Evolutionary conservation across 1,284 basidiomycete species (phyloP), one percentile per base, ranked within the genome.

Genomic region (Irpex rosettiformis): DNA sequence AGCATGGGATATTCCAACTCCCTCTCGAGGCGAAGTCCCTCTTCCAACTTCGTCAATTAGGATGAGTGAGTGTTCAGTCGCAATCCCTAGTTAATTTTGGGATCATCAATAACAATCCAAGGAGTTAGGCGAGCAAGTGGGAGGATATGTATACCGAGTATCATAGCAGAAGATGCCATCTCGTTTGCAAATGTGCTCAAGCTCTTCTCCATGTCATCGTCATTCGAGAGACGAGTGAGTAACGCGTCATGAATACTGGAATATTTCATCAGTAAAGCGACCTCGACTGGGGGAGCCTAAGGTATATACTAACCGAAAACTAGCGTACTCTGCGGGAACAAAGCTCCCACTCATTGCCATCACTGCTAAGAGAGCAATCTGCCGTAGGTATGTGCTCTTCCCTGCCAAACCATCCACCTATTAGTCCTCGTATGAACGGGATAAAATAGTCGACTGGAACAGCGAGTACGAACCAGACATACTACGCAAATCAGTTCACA

Each of bases 161-260:
- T 94, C 91, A 95, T 94, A 3, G 92, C 88, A 28, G 87, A 88
- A 1, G 91, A 87, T 0, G 88, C 85, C 92, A 98, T 97, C 72
- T 98, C 94, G 59, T 85, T 88, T 0, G 93, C 93, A 73, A 98
- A 98, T 0, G 95, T 97, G 63, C 94, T 96, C 13, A 97, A 72
- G 57, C 83, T 91, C 68, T 86, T 89, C 70, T 96, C 93, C 66
- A 95, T 82, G 64, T 93, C 88, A 65, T 94, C 94, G 62, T 98
- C 94, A 65, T 98, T 97, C 0, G 93, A 96, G 3, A 98, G 78
- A 7, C 96, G 85, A 3, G 89, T 91, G 24, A 98, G 79, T 8
- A 98, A 78, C 0, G 87, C 81, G 65, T 96, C 93, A 57, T 94
- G 91, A 2, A 94, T 79, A 30, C 88, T 91, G 58, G 8, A 33